Percentiles rank a stretch among this genome's conserved stretches.
These are phyloP conservation scores for Rhinocladiella mackenziei DNA, from an alignment of 2,329 filamentous ascomycete genomes.

Conservation along the genomic window DNA sequence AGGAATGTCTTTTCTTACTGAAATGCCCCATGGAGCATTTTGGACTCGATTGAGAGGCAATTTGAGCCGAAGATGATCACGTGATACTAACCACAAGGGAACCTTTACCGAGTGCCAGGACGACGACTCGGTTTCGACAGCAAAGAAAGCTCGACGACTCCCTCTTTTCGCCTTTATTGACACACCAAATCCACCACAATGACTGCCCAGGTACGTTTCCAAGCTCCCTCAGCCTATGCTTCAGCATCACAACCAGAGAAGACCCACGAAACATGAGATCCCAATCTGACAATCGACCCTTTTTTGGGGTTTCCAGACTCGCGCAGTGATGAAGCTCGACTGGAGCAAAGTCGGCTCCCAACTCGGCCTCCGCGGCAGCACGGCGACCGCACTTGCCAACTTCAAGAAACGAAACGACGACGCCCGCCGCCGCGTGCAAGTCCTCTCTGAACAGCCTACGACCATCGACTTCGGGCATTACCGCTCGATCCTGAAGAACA, in stretches of 20 bases:
- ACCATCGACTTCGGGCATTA: conserved; percentile 91
- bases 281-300: conserved; percentile 34
- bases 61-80: conserved; percentile 1
- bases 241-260: conserved; percentile 21
- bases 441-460: conserved; percentile 78
- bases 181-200: conserved; percentile 38
- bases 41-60: background rate
- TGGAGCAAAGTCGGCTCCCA: conserved; percentile 93
- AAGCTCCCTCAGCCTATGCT: conserved; percentile 45
- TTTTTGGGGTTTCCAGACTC: conserved; percentile 62
- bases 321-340: conserved; percentile 98
- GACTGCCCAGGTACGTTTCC: conserved; percentile 34
- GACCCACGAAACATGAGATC: background rate
- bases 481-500: conserved; percentile 91
- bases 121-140: conserved; percentile 11
- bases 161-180: conserved; percentile 7
- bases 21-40: background rate
- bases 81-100: conserved; percentile 9
- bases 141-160: conserved; percentile 15
- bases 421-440: conserved; percentile 85
- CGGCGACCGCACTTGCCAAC: conserved; percentile 79
- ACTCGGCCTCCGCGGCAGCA: conserved; percentile 94
- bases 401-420: conserved; percentile 99
- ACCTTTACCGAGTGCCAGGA: conserved; percentile 15
- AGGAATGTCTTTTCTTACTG: too few relatives aligned